These are phyloP conservation scores for Scedosporium dehoogii DNA, from an alignment of 2,329 filamentous ascomycete genomes.

Conservation along the genomic window DNA sequence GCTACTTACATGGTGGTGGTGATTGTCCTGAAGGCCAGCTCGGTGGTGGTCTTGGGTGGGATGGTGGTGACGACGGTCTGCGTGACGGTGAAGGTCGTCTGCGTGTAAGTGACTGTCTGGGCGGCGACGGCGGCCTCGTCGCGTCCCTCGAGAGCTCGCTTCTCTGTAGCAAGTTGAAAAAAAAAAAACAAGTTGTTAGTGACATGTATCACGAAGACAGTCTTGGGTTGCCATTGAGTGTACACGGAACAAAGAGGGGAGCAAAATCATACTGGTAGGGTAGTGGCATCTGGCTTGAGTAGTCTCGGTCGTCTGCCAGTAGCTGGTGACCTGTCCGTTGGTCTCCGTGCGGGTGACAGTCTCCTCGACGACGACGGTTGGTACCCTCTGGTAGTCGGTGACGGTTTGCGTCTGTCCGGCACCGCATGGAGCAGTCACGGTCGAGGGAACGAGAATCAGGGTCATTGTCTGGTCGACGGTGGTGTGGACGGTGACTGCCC, in stretches of 20 bases:
- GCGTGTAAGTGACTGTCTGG: conserved; percentile 25
- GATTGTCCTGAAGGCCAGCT: conserved; percentile 20
- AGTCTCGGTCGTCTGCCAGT: conserved; percentile 20
- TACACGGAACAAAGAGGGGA: neutral
- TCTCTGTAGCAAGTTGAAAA: neutral
- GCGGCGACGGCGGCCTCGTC: conserved; percentile 17
- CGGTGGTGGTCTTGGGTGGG: conserved; percentile 22
- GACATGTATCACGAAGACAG: neutral
- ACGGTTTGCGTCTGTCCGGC: conserved; percentile 22
- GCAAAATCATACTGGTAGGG: conserved; percentile 13
- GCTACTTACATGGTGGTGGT: conserved; percentile 17
- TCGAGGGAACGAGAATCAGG: conserved; percentile 21
- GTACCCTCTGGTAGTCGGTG: conserved; percentile 21
- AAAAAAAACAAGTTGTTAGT: neutral
- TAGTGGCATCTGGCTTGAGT: conserved; percentile 25
- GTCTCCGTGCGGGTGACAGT: conserved; percentile 22
- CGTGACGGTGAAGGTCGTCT: conserved; percentile 25
- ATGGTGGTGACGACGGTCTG: conserved; percentile 23
- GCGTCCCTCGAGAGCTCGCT: conserved; percentile 10
- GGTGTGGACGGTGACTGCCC: conserved; percentile 18
- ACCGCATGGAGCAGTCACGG: conserved; percentile 22
- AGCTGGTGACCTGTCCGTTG: conserved; percentile 20
- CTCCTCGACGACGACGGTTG: conserved; percentile 20
- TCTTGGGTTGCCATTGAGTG: neutral
- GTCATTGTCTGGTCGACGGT: conserved; percentile 22